phyloP scores from a whole-genome alignment of 2,329 filamentous ascomycete genomes.

The Lachnellula suecica region DNA sequence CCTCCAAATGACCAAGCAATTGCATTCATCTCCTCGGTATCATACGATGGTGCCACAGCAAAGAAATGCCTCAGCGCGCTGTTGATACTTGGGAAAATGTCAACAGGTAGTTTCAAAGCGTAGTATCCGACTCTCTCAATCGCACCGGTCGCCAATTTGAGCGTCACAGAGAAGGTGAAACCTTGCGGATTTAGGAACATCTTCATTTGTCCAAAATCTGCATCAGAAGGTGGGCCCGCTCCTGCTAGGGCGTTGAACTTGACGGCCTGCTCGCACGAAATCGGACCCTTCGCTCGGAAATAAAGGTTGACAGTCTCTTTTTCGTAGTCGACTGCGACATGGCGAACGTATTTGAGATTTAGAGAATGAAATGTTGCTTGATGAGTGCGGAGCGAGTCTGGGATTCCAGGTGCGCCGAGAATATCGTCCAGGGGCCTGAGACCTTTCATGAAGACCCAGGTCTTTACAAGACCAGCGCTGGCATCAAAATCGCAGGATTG shows the following conservation, averaged over 20 bases:
- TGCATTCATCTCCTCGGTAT: conserved; percentile 1
- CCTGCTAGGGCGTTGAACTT: not conserved
- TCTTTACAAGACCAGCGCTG: conserved; percentile 2
- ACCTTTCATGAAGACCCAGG: conserved; percentile 4
- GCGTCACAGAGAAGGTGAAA: conserved; percentile 5
- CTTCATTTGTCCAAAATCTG: not conserved
- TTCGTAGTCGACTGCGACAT: conserved; percentile 7
- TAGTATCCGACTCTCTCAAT: conserved; percentile 7
- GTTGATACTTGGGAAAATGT: not conserved
- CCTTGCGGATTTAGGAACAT: not conserved
- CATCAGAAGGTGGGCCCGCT: not conserved
- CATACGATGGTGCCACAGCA: not conserved
- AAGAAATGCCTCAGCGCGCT: not conserved
- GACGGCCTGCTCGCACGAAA: not conserved
- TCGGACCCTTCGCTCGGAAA: conserved; percentile 1
- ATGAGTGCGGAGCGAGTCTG: not conserved
- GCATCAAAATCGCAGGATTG: conserved; percentile 8
- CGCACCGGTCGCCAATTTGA: not conserved
- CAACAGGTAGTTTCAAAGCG: conserved; percentile 5
- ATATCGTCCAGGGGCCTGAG: conserved; percentile 5
- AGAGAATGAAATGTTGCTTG: not conserved
- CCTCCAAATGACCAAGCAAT: conserved; percentile 9
- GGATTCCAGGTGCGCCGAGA: not conserved
- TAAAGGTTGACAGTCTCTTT: conserved; percentile 7
- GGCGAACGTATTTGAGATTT: not conserved